These are phyloP conservation scores for Amanita polypyramis DNA, from an alignment of 768 basidiomycete species.

Conservation along the genomic window DNA sequence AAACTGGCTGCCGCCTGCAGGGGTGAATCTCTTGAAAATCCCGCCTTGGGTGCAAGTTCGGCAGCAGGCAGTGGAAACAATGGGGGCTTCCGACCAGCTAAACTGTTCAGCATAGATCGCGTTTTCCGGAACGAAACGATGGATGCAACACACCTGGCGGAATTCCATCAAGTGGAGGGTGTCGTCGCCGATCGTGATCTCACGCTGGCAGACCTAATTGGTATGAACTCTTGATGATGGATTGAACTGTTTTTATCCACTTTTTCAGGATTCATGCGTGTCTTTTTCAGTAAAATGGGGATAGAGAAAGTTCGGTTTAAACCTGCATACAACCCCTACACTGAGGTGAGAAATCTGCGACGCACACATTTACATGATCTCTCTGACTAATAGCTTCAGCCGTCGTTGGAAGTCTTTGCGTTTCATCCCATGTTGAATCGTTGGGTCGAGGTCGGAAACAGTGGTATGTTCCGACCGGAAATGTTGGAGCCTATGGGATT, in stretches of 20 bases:
- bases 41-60: constrained; percentile 25
- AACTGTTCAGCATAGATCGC: constrained; percentile 94
- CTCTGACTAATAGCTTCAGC: constrained; percentile 31
- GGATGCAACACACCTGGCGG: constrained; percentile 96
- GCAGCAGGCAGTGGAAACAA: constrained; percentile 28
- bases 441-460: constrained; percentile 98
- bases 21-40: constrained; percentile 38
- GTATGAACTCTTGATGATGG: constrained; percentile 27
- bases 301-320: constrained; percentile 93
- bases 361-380: not conserved
- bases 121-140: constrained; percentile 99
- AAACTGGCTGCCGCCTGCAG: constrained; percentile 81
- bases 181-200: constrained; percentile 92
- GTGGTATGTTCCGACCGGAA: constrained; percentile 99
- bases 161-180: constrained; percentile 99
- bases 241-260: not conserved
- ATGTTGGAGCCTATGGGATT: constrained; percentile 99
- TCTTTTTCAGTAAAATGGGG: constrained; percentile 98
- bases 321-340: constrained; percentile 97
- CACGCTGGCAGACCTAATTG: constrained; percentile 92
- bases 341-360: constrained; percentile 47
- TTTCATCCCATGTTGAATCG: constrained; percentile 90
- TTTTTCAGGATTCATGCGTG: constrained; percentile 84
- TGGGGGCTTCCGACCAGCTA: constrained; percentile 84
- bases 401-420: constrained; percentile 95